Evolutionary conservation across 2,329 filamentous ascomycete genomes (phyloP).

Genomic region (Dothidotthia symphoricarpi): DNA sequence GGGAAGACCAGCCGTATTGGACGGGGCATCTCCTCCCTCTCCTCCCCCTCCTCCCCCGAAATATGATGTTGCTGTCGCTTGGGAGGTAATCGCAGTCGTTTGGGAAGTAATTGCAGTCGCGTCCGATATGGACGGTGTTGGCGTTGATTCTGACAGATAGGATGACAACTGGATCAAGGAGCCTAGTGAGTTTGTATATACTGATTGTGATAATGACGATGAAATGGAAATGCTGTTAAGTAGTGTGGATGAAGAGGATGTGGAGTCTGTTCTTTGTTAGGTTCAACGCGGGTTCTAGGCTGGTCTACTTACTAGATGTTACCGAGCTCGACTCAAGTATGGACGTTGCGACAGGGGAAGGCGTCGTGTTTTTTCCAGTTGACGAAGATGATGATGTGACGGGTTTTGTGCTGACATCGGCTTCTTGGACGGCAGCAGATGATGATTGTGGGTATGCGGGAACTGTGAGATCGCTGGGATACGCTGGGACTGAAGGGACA

Average conservation of each 20-base stretch:
- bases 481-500: constrained; percentile 37
- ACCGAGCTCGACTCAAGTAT: constrained; percentile 17
- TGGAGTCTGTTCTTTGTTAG: background rate
- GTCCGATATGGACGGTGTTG: constrained; percentile 11
- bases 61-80: constrained; percentile 4
- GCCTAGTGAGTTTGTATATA: constrained; percentile 2
- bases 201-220: constrained; percentile 12
- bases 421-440: constrained; percentile 11
- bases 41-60: constrained; percentile 11
- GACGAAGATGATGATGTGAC: constrained; percentile 11
- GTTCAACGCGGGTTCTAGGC: background rate
- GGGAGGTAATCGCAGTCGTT: background rate
- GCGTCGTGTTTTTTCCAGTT: constrained; percentile 5
- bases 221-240: constrained; percentile 4
- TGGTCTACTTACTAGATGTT: constrained; percentile 9
- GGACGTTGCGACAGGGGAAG: constrained; percentile 1
- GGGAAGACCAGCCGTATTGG: too few species aligned
- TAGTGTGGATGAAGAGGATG: constrained; percentile 1
- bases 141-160: constrained; percentile 5
- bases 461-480: constrained; percentile 37
- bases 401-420: constrained; percentile 5
- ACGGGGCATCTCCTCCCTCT: constrained; percentile 5
- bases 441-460: constrained; percentile 37
- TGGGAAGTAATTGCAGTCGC: constrained; percentile 13
- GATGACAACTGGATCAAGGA: constrained; percentile 10